Evolutionary conservation across 305 asterid genomes (phyloP).

Genomic region (Fraxinus ornus): DNA sequence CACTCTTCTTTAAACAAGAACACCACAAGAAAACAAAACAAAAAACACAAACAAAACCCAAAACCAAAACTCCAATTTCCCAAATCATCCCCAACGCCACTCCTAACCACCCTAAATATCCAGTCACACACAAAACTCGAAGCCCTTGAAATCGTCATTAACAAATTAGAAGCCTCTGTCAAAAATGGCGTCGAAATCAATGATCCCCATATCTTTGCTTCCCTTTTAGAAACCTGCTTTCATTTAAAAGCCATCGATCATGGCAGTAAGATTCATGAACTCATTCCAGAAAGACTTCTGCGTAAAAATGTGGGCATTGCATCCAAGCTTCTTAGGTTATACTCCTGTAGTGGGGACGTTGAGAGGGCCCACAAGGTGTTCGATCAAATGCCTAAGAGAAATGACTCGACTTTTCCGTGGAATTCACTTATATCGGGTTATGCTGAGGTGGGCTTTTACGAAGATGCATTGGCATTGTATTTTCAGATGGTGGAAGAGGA

Average conservation of each 20-base stretch:
- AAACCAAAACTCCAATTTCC: conserved; percentile 41
- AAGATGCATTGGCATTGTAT: conserved; percentile 82
- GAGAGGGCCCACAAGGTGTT: conserved; percentile 78
- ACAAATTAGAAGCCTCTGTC: conserved; percentile 49
- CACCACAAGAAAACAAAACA: conserved; percentile 29
- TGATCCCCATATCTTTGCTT: conserved; percentile 78
- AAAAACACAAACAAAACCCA: conserved; percentile 24
- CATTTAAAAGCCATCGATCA: conserved; percentile 53
- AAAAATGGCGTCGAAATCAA: conserved; percentile 50
- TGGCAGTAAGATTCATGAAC: conserved; percentile 46
- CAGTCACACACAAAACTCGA: conserved; percentile 50
- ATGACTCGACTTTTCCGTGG: conserved; percentile 72
- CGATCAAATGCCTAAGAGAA: conserved; percentile 67
- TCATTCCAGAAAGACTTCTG: conserved; percentile 62
- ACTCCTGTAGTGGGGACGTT: conserved; percentile 47
- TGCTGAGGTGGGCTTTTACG: conserved; percentile 55
- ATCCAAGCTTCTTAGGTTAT: conserved; percentile 66
- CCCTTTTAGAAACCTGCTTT: conserved; percentile 80
- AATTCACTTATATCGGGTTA: conserved; percentile 83
- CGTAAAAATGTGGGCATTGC: conserved; percentile 60
- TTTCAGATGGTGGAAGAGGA: conserved; percentile 94
- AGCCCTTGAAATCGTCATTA: conserved; percentile 58
- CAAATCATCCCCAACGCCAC: conserved; percentile 59
- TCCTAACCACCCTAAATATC: conserved; percentile 32
- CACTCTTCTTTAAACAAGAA: conserved; percentile 14